phyloP scores from a whole-genome alignment of 257 asterid genomes.

The Handroanthus guayacan region DNA sequence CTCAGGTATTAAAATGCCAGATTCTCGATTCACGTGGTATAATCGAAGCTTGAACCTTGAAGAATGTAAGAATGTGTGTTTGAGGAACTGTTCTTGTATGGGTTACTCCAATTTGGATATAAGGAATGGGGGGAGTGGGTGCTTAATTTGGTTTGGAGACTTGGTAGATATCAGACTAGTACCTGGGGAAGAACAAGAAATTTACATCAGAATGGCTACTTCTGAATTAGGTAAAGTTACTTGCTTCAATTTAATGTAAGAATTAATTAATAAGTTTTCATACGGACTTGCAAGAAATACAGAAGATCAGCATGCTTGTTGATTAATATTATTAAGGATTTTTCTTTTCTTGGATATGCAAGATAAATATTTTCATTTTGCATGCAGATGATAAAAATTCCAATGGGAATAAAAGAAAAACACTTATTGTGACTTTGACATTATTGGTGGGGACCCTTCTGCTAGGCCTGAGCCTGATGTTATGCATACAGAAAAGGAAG shows the following conservation, averaged over 20 bases:
- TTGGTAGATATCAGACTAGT: constrained; percentile 38
- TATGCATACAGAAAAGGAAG: background rate
- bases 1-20: constrained; percentile 31
- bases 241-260: background rate
- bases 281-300: background rate
- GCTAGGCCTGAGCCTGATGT: background rate
- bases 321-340: background rate
- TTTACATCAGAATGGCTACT: constrained; percentile 34
- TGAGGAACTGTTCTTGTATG: constrained; percentile 39
- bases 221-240: constrained; percentile 31
- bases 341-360: background rate
- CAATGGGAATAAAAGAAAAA: background rate
- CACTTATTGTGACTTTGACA: background rate
- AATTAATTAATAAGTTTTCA: background rate
- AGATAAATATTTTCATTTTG: background rate
- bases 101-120: constrained; percentile 40
- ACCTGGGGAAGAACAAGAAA: constrained; percentile 1
- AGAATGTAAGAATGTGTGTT: constrained; percentile 39
- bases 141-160: constrained; percentile 42
- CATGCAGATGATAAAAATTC: no score
- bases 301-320: background rate
- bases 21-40: constrained; percentile 25
- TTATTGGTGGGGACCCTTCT: background rate
- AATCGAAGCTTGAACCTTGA: constrained; percentile 28
- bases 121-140: constrained; percentile 35